Evolutionary conservation across 495 filamentous ascomycete genomes (phyloP).

Genomic region (Penicillium soppii): DNA sequence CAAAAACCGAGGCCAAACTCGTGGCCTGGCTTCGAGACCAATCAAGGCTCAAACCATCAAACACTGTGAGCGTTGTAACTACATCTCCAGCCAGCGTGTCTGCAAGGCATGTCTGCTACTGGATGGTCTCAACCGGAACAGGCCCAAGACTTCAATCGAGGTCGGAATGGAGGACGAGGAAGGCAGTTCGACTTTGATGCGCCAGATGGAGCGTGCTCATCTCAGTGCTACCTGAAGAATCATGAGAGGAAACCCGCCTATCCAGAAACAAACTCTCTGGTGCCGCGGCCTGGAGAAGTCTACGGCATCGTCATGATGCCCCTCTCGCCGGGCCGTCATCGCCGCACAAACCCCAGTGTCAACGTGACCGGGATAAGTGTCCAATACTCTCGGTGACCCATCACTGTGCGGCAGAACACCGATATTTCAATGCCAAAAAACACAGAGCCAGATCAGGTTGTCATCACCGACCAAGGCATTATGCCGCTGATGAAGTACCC

Average conservation of each 20-base stretch:
- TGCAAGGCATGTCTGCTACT: constrained; percentile 93
- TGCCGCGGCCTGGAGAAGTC: not conserved
- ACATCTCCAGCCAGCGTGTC: constrained; percentile 91
- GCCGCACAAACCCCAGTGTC: not conserved
- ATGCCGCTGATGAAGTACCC: not conserved
- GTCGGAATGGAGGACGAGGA: constrained; percentile 56
- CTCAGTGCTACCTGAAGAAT: constrained; percentile 34
- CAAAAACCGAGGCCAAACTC: constrained; percentile 12
- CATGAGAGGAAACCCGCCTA: not conserved
- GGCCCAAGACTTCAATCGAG: constrained; percentile 73
- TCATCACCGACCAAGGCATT: not conserved
- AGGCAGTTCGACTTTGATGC: constrained; percentile 51
- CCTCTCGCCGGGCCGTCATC: not conserved
- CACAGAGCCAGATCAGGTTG: not conserved
- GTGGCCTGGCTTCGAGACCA: constrained; percentile 26
- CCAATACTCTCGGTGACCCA: constrained; percentile 1
- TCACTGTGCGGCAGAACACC: constrained; percentile 1
- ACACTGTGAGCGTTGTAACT: constrained; percentile 84
- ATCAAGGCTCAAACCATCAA: constrained; percentile 71
- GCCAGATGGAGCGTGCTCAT: constrained; percentile 55
- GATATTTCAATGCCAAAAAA: not conserved
- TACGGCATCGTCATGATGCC: not conserved
- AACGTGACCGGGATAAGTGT: not conserved
- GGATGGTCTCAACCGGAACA: constrained; percentile 87
- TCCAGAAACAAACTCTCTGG: not conserved